These are phyloP conservation scores for Beta macrorhiza DNA, from an alignment of 179 eudicot species.

Conservation along the genomic window DNA sequence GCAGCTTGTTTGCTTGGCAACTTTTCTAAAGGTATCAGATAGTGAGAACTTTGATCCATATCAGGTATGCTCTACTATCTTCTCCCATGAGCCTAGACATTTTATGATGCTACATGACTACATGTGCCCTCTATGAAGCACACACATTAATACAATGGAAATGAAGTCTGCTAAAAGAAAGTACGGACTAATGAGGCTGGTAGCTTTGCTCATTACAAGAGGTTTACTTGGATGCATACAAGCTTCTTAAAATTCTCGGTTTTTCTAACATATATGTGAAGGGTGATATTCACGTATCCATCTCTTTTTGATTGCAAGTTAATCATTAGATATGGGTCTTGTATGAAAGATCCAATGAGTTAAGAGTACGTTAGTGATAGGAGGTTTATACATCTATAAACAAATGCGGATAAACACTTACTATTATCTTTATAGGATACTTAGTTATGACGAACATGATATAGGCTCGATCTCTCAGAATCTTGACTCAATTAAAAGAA, in stretches of 20 bases:
- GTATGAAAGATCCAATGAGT: not conserved
- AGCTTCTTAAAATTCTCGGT: not conserved
- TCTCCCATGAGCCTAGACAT: not conserved
- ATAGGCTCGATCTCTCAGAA: no score
- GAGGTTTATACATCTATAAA: not conserved
- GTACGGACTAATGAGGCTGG: not conserved
- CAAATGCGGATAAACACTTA: not conserved
- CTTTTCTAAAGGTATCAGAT: slow-evolving; percentile 88
- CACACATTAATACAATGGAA: not conserved
- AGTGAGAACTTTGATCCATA: slow-evolving; percentile 91
- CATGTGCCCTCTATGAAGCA: not conserved
- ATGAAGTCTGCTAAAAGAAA: not conserved
- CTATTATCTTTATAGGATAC: not conserved
- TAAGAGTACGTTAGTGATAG: not conserved
- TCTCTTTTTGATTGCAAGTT: not conserved
- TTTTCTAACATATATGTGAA: no score
- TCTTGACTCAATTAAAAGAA: no score
- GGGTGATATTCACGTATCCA: not conserved
- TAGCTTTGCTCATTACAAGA: not conserved
- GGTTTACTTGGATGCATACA: not conserved
- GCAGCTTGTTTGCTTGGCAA: slow-evolving; percentile 96
- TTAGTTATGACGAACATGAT: no score
- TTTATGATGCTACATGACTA: not conserved
- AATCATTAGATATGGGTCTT: not conserved
- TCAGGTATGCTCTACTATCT: slow-evolving; percentile 53